Percentiles rank a stretch among this genome's conserved stretches.
Evolutionary conservation across 2,329 filamentous ascomycete species (phyloP).

Genomic region (Lecanoromycetidae sp.): DNA sequence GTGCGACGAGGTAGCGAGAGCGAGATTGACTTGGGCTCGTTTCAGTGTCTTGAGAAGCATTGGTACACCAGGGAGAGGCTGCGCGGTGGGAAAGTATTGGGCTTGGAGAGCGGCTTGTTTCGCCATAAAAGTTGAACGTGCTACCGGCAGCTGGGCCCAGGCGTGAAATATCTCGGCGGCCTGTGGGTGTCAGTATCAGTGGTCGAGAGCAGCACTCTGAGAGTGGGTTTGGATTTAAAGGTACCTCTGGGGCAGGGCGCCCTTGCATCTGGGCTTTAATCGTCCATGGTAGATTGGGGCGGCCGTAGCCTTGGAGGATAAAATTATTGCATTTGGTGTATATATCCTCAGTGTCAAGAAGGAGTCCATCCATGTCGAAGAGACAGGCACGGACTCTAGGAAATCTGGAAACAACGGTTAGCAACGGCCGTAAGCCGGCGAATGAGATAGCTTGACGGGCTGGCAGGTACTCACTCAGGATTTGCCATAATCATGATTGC

Average conservation of each 20-base stretch:
- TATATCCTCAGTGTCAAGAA: slow-evolving; percentile 84
- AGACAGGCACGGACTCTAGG: slow-evolving; percentile 78
- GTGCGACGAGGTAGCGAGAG: slow-evolving; percentile 73
- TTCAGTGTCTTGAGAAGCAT: slow-evolving; percentile 44
- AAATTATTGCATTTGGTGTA: slow-evolving; percentile 78
- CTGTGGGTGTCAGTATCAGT: slow-evolving; percentile 23
- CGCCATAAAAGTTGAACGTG: slow-evolving; percentile 51
- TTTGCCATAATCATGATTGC: slow-evolving; percentile 13
- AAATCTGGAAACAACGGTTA: slow-evolving; percentile 40
- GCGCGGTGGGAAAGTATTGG: slow-evolving; percentile 59
- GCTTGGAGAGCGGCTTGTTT: slow-evolving; percentile 53
- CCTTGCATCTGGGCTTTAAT: slow-evolving; percentile 83
- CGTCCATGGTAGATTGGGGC: slow-evolving; percentile 71
- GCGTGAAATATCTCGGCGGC: slow-evolving; percentile 54
- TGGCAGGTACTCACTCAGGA: slow-evolving; percentile 5
- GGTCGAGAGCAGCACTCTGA: too few species aligned
- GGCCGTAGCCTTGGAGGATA: slow-evolving; percentile 62
- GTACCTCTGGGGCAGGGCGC: slow-evolving; percentile 45
- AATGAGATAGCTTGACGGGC: not conserved
- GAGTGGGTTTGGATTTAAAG: not conserved
- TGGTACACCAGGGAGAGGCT: slow-evolving; percentile 66
- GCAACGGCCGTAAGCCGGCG: not conserved
- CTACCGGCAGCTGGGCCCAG: slow-evolving; percentile 78
- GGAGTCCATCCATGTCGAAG: slow-evolving; percentile 96
- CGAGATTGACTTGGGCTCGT: slow-evolving; percentile 53